Base-by-base conservation (phyloP, 2,329 filamentous ascomycete genomes). In the Chaetomium globosum region DNA sequence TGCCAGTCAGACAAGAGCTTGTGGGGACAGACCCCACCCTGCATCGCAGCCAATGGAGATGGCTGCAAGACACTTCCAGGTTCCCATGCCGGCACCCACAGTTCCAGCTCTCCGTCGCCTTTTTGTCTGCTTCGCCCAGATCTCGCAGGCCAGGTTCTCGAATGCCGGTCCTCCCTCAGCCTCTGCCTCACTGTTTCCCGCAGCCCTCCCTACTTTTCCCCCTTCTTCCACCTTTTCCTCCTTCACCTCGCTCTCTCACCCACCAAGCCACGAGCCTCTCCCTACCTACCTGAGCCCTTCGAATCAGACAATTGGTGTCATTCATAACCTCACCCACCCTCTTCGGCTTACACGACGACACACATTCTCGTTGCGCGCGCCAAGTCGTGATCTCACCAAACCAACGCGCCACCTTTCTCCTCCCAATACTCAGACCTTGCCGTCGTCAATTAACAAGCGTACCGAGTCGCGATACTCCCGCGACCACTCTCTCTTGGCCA, bases 41-140 rank as follows among this genome's bases (percentile, higher is more conserved):
- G 9, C 6, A 46, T 19, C 13, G 8, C 7, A 60, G 60, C 70
- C 70, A 72, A 72, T 72, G 59, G 39, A 12, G 60, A 52, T 62
- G 5, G 54, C 43, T 33, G 46, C 59, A 56, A 63, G 48, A 33
- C 43, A 61, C 59, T 65, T 63, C 65, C 60, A 36, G 49, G 23
- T 23, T 53, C 23, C 64, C 52, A 48, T 65, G 64, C 58, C 52
- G 62, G 61, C 70, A 68, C 66, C 65, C 67, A 66, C 68, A 68
- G 67, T 63, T 64, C 62, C 59, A 65, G 64, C 65, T 59, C 65
- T 65, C 68, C 65, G 65, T 63, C 56, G 66, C 67, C 66, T 65
- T 72, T 71, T 69, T 61, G 69, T 69, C 69, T 69, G 65, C 68
- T 70, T 70, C 68, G 69, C 67, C 65, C 64, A 60, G 57, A 64